These are phyloP conservation scores for Yarrowia porcina DNA, from an alignment of 805 yeast species.

Conservation along the genomic window DNA sequence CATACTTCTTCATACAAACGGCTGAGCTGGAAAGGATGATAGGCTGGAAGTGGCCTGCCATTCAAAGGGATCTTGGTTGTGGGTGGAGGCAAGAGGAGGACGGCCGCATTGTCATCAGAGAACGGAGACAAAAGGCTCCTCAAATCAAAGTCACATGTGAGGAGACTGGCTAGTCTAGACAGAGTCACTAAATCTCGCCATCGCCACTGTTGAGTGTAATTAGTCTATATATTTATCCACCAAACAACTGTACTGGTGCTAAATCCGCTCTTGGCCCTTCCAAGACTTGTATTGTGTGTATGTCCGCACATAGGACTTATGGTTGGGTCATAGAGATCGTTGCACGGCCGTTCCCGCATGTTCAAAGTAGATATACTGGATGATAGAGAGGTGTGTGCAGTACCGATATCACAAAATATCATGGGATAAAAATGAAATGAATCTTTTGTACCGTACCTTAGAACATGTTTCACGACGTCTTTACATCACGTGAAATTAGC, in stretches of 20 bases:
- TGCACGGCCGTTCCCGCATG: too few species aligned
- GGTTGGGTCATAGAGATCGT: too few species aligned
- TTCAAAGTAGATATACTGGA: too few species aligned
- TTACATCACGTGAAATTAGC: constrained; percentile 40
- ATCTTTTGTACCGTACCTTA: too few species aligned
- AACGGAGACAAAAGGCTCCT: neutral
- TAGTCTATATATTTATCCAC: neutral
- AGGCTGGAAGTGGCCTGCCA: constrained; percentile 26
- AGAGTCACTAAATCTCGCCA: neutral
- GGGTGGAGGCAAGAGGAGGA: constrained; percentile 26
- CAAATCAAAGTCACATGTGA: neutral
- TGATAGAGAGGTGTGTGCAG: too few species aligned
- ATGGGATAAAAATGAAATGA: too few species aligned
- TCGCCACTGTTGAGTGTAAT: neutral
- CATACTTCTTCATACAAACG: constrained; percentile 25
- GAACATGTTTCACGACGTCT: too few species aligned
- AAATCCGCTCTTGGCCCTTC: too few species aligned
- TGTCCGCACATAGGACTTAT: too few species aligned
- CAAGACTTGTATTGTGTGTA: too few species aligned
- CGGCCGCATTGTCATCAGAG: neutral
- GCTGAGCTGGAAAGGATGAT: constrained; percentile 25
- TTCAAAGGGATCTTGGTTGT: constrained; percentile 2
- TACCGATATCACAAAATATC: neutral
- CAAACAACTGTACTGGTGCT: too few species aligned
- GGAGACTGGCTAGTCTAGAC: too few species aligned